Conservation (phyloP, 768 basidiomycete genomes). For the Macrolepiota albuminosa region DNA sequence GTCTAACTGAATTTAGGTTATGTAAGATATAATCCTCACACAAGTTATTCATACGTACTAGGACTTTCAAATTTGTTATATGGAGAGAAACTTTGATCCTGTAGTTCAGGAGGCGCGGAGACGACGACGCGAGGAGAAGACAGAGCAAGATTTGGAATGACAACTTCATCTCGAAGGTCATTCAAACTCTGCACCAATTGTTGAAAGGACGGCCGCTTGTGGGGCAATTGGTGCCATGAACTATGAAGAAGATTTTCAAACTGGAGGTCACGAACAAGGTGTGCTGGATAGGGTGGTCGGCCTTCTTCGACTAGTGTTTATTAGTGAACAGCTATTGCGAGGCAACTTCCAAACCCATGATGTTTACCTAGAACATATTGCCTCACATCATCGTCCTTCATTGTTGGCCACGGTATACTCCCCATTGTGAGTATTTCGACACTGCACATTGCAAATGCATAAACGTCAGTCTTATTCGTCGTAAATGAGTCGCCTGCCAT, state of each 20-base stretch:
- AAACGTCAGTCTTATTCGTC: slow-evolving; percentile 58
- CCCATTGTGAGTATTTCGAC: slow-evolving; percentile 61
- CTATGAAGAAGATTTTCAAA: slow-evolving; percentile 2
- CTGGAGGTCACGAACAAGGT: not conserved
- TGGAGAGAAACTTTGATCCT: not conserved
- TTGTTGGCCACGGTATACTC: slow-evolving; percentile 51
- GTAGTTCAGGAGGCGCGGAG: not conserved
- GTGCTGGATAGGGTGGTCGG: slow-evolving; percentile 10
- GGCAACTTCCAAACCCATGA: no score
- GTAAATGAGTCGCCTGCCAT: slow-evolving; percentile 35
- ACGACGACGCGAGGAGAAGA: slow-evolving; percentile 7
- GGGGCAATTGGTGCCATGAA: slow-evolving; percentile 4
- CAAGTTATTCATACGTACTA: not conserved
- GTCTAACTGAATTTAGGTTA: not conserved
- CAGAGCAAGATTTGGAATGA: not conserved
- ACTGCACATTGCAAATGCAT: slow-evolving; percentile 62
- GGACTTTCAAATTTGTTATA: not conserved
- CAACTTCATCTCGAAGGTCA: not conserved
- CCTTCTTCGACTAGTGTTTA: slow-evolving; percentile 4
- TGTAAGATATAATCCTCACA: not conserved
- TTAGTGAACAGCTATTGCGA: not conserved
- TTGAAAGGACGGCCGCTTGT: slow-evolving; percentile 7
- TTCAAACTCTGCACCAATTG: not conserved
- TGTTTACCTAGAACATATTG: slow-evolving; percentile 45
- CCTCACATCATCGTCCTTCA: slow-evolving; percentile 46